Percentiles rank a stretch among this genome's conserved stretches.
Conservation (phyloP, 2,329 filamentous ascomycete genomes). For the Colletotrichum kahawae region DNA sequence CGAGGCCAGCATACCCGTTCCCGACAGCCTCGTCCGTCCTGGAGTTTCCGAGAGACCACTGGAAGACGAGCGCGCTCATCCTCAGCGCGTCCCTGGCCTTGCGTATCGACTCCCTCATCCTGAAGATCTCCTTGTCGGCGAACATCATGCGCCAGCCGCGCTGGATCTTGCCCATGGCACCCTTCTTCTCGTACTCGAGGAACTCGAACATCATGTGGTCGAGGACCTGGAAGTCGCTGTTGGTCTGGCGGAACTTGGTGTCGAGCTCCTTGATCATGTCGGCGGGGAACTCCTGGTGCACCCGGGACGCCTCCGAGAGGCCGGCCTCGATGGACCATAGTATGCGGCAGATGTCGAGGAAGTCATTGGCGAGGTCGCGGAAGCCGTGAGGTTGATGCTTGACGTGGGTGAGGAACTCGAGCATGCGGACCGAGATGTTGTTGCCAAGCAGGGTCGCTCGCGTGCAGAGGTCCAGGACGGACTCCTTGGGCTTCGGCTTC, state of each 20-base stretch:
- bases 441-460: conserved; percentile 66
- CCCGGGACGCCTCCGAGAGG: conserved; percentile 57
- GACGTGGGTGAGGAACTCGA: conserved; percentile 65
- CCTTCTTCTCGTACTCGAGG: conserved; percentile 66
- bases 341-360: conserved; percentile 70
- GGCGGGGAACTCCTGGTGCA: conserved; percentile 57
- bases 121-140: conserved; percentile 64
- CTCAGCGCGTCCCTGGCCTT: conserved; percentile 66
- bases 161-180: conserved; percentile 63
- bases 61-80: conserved; percentile 68
- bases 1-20: conserved; percentile 71
- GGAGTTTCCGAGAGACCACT: conserved; percentile 66
- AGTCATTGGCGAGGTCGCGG: conserved; percentile 65
- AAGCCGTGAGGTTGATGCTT: conserved; percentile 61
- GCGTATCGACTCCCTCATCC: conserved; percentile 60
- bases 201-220: conserved; percentile 67
- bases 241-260: conserved; percentile 65
- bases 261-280: conserved; percentile 70
- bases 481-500: conserved; percentile 28
- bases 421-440: conserved; percentile 67
- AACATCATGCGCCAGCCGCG: conserved; percentile 70
- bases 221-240: conserved; percentile 66
- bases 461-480: conserved; percentile 56
- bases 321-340: conserved; percentile 74
- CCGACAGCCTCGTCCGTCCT: conserved; percentile 65